A percentile compares a stretch with the other conserved stretches of the same genome.
Evolutionary conservation across 495 filamentous ascomycete genomes (phyloP).

Genomic region (Penicillium waksmanii): DNA sequence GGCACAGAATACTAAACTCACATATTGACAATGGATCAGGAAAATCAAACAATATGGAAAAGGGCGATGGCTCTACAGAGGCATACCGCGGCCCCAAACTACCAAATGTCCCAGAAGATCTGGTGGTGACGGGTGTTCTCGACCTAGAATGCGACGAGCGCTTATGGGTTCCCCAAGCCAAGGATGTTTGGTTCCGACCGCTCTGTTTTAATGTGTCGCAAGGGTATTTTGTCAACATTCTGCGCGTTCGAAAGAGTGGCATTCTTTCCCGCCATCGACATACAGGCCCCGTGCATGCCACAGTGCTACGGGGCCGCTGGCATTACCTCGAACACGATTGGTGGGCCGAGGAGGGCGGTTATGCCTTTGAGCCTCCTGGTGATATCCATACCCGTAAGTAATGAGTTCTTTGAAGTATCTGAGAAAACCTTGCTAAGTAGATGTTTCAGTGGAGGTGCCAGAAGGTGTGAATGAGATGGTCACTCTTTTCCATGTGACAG

Average conservation of each 20-base stretch:
- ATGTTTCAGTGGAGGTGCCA: conserved; percentile 17
- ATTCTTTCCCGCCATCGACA: conserved; percentile 26
- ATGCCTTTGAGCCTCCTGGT: conserved; percentile 26
- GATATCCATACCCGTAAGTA: conserved; percentile 22
- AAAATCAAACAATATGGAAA: conserved; percentile 4
- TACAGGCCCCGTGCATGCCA: conserved; percentile 24
- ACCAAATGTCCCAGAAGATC: conserved; percentile 23
- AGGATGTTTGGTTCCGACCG: conserved; percentile 27
- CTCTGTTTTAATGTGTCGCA: conserved; percentile 22
- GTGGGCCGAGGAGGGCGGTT: conserved; percentile 26
- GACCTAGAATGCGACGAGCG: conserved; percentile 25
- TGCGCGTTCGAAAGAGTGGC: conserved; percentile 22
- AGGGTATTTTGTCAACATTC: conserved; percentile 28
- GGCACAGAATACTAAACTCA: background rate
- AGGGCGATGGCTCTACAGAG: conserved; percentile 7
- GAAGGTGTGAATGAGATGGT: conserved; percentile 24
- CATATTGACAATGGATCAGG: background rate
- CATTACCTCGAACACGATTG: conserved; percentile 27
- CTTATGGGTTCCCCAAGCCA: conserved; percentile 24
- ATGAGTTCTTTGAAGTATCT: background rate
- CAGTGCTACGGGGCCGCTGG: conserved; percentile 19
- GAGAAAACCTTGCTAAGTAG: background rate
- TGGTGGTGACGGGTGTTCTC: conserved; percentile 18
- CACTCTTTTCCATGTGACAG: conserved; percentile 27
- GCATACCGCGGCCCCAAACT: conserved; percentile 22